These are phyloP conservation scores for Lagenidium giganteum DNA, from an alignment of 352 stramenopile genomes.

Conservation along the genomic window DNA sequence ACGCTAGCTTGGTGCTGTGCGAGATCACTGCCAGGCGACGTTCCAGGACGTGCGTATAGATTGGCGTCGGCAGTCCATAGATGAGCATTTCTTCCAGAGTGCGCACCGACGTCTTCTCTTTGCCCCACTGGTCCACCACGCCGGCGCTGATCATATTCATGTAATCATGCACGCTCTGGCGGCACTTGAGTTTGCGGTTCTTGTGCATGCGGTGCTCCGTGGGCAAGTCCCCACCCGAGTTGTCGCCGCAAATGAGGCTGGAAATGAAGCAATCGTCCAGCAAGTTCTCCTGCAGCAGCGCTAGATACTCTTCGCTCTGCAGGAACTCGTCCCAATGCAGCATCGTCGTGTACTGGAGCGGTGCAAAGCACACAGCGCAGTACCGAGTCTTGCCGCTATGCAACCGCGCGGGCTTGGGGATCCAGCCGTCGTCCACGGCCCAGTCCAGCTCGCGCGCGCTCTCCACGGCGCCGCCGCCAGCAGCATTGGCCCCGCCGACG, in stretches of 20 bases:
- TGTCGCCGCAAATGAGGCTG: constrained; percentile 73
- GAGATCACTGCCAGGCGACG: constrained; percentile 75
- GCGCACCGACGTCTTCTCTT: constrained; percentile 69
- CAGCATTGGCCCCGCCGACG: too few species aligned
- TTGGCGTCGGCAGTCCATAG: constrained; percentile 62
- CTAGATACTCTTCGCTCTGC: constrained; percentile 72
- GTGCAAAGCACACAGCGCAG: constrained; percentile 75
- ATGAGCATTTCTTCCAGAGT: constrained; percentile 83
- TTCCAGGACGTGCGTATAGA: constrained; percentile 77
- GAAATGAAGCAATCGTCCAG: constrained; percentile 77
- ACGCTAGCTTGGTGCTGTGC: constrained; percentile 66
- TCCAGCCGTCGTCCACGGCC: constrained; percentile 60
- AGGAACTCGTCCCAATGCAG: constrained; percentile 81
- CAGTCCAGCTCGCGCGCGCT: constrained; percentile 12
- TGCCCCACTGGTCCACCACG: constrained; percentile 58
- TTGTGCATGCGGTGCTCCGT: constrained; percentile 86
- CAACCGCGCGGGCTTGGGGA: constrained; percentile 74
- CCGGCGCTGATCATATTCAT: constrained; percentile 81
- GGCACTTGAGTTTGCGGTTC: constrained; percentile 76
- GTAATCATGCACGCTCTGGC: constrained; percentile 76
- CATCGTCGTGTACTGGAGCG: constrained; percentile 63
- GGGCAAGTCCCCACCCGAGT: constrained; percentile 57
- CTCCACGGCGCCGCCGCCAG: background rate
- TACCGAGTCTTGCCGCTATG: constrained; percentile 73
- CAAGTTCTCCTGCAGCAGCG: constrained; percentile 65